Conservation (phyloP, 768 basidiomycete genomes). For the Gymnopilus junonius region DNA sequence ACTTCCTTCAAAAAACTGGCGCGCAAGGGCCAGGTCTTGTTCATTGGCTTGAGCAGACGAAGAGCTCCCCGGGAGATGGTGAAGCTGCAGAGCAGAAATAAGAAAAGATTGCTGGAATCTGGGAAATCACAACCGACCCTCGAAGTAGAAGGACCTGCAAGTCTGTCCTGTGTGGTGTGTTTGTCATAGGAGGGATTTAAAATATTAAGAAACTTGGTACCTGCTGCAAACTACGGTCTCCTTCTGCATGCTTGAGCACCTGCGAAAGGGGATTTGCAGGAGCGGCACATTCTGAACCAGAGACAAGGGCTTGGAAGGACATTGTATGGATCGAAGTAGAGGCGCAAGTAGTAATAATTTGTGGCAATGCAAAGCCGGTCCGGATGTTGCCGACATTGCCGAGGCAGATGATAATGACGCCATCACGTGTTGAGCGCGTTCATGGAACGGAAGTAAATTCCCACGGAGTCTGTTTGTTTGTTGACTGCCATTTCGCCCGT, state of each 20-base stretch:
- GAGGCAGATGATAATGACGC: slow-evolving; percentile 29
- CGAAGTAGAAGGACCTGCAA: slow-evolving; percentile 74
- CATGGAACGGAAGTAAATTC: slow-evolving; percentile 28
- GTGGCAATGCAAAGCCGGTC: slow-evolving; percentile 23
- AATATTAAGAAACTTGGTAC: slow-evolving; percentile 43
- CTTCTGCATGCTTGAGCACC: slow-evolving; percentile 88
- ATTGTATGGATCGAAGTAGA: slow-evolving; percentile 36
- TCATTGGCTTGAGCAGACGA: slow-evolving; percentile 50
- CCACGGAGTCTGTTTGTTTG: slow-evolving; percentile 48
- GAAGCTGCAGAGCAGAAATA: slow-evolving; percentile 51
- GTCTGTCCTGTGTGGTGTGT: slow-evolving; percentile 59
- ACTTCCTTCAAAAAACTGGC: slow-evolving; percentile 74
- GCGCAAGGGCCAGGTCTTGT: slow-evolving; percentile 74
- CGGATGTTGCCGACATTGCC: slow-evolving; percentile 32
- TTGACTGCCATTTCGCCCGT: slow-evolving; percentile 35
- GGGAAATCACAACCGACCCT: slow-evolving; percentile 47
- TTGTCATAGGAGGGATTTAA: background rate
- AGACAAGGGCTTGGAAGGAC: slow-evolving; percentile 81
- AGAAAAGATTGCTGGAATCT: background rate
- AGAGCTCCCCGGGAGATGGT: slow-evolving; percentile 71
- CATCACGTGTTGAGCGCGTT: slow-evolving; percentile 48
- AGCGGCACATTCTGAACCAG: slow-evolving; percentile 88
- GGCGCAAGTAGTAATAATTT: slow-evolving; percentile 26
- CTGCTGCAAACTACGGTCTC: slow-evolving; percentile 87
- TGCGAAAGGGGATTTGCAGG: slow-evolving; percentile 86